Conservation (phyloP, 1,284 basidiomycete genomes). For the Boletus sp. region DNA sequence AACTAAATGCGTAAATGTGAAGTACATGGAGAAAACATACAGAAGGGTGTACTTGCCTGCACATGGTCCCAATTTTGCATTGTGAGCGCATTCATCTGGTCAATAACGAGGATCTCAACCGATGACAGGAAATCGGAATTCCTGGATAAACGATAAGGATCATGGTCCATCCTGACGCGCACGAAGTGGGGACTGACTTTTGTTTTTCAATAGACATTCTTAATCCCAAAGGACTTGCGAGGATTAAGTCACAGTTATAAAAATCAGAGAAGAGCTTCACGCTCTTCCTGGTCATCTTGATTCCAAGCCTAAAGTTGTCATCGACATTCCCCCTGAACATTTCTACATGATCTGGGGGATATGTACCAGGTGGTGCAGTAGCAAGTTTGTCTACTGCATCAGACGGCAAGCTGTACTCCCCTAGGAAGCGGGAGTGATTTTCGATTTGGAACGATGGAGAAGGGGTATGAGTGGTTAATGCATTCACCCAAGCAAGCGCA, state of each 20-base stretch:
- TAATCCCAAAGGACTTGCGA: constrained; percentile 91
- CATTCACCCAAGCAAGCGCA: constrained; percentile 75
- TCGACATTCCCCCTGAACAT: constrained; percentile 97
- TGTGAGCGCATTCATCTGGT: constrained; percentile 88
- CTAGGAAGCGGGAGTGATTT: constrained; percentile 77
- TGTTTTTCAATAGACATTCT: constrained; percentile 94
- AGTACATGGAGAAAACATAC: background rate
- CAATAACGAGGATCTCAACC: constrained; percentile 90
- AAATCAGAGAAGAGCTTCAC: constrained; percentile 87
- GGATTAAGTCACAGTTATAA: constrained; percentile 87
- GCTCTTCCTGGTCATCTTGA: constrained; percentile 90
- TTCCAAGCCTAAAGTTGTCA: constrained; percentile 89
- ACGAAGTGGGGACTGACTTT: constrained; percentile 47
- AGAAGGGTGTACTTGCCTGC: constrained; percentile 48
- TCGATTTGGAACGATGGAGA: constrained; percentile 75
- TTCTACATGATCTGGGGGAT: constrained; percentile 87
- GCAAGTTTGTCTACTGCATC: constrained; percentile 82
- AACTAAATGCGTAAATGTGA: constrained; percentile 50
- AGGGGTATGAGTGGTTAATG: constrained; percentile 67
- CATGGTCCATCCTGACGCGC: background rate
- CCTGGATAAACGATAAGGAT: constrained; percentile 37
- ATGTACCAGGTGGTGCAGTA: constrained; percentile 66
- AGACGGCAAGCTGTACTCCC: constrained; percentile 81
- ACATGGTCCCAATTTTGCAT: constrained; percentile 99
- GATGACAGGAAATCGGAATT: constrained; percentile 89